Evolutionary conservation across 2,329 filamentous ascomycete species (phyloP).

Genomic region (Didymella pinodella): DNA sequence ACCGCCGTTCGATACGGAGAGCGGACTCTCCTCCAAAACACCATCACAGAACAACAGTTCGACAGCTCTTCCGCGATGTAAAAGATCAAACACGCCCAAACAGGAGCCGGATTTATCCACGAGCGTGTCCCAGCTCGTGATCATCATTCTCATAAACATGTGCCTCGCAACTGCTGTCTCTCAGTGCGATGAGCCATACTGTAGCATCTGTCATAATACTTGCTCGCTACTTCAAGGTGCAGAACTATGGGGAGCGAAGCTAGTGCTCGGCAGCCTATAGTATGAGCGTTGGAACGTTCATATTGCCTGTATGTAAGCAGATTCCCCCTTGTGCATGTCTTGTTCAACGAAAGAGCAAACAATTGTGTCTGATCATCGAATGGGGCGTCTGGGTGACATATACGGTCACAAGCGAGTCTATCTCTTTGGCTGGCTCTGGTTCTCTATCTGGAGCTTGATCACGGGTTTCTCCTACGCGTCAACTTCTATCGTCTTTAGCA

Average conservation of each 20-base stretch:
- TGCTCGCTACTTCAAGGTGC: neutral
- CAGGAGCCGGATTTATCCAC: neutral
- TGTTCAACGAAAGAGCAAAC: neutral
- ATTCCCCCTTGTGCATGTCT: neutral
- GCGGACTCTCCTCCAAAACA: neutral
- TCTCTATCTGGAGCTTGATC: neutral
- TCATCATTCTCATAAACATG: slow-evolving; percentile 1
- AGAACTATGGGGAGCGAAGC: neutral
- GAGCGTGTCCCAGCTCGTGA: neutral
- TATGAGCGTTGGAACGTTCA: neutral
- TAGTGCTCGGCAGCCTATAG: neutral
- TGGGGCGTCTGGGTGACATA: neutral
- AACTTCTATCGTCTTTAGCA: neutral
- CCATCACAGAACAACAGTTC: neutral
- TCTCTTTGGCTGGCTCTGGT: neutral
- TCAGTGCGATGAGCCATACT: neutral
- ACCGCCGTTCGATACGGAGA: neutral
- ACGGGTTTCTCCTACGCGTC: neutral
- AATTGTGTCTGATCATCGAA: neutral
- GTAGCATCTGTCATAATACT: slow-evolving; percentile 1
- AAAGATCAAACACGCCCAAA: neutral
- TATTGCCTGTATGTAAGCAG: neutral
- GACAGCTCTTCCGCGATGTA: neutral
- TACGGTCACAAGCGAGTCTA: neutral
- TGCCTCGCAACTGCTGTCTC: neutral